Base-by-base conservation (phyloP, 176 grass and related monocot species). In the Triticum monococcum region DNA sequence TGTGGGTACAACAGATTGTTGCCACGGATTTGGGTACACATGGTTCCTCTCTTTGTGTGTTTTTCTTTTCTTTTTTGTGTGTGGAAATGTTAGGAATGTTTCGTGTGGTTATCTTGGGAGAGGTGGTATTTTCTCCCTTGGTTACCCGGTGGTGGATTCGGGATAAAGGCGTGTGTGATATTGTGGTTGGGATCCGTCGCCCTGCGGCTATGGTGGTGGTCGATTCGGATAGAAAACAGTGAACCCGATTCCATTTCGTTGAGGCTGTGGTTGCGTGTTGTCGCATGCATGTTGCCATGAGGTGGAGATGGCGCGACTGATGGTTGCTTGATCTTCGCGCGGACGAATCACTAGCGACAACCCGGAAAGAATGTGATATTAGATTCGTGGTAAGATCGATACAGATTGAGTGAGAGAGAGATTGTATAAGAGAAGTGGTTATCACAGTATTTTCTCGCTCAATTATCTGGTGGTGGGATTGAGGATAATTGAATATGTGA, bases 1-100 rank as follows among this genome's bases (percentile, higher is more conserved):
- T 54, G 72, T 24, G 17, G 72, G 63, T 64, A 64, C 71, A 24
- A 36, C 13, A 3, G 4, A 75, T 68, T 76, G 35, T 35, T 78
- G 81, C 41, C 62, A 48, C 36, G 48, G 79, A 43, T 80, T 36
- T 54, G 56, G 72, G 40, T 81, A 78, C 77, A 69, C 41, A 72
- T 72, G 65, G 79, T 78, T 83, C 28, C 78, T 23, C 65, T 28
- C 6, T 45, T 3, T 52, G 48, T 5, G 4, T 52, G 9, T 14
- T 16, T 50, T 11, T 28, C 26, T 3, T 50, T 50, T 16, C 4
- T 50, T 16, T 16, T 50, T 4, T 16, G 46, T 17, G 16, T 3
- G 28, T 43, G 11, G 1, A 38, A 38, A 38, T 38, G 37, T 38
- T 32, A 9, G 17, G 3, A 7, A 69, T 68, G 65, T 8, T 33